Evolutionary conservation across 768 basidiomycete species (phyloP).

Genomic region (Leucocoprinus birnbaumii): DNA sequence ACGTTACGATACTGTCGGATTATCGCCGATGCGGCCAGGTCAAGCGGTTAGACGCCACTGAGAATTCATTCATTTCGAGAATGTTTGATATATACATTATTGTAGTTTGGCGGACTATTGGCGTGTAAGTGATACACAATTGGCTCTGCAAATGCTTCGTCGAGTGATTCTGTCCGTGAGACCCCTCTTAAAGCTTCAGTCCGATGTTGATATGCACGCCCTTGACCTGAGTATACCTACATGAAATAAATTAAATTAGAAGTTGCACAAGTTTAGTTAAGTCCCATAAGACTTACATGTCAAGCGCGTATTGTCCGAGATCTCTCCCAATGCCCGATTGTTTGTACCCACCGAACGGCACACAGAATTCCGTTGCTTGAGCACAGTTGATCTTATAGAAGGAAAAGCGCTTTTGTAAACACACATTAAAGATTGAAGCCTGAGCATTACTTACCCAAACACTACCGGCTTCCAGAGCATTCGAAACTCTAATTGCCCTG

Average conservation of each 20-base stretch:
- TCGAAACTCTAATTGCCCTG: slow-evolving; percentile 61
- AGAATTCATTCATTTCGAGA: too few relatives aligned
- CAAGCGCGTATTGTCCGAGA: slow-evolving; percentile 61
- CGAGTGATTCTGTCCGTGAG: not conserved
- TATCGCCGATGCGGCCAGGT: too few relatives aligned
- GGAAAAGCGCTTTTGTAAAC: slow-evolving; percentile 78
- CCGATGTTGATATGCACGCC: slow-evolving; percentile 59
- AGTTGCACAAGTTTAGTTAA: too few relatives aligned
- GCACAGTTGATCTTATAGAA: slow-evolving; percentile 46
- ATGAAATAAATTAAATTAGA: not conserved
- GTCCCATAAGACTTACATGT: slow-evolving; percentile 51
- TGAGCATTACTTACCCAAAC: slow-evolving; percentile 42
- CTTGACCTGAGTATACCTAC: slow-evolving; percentile 57
- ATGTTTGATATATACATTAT: too few relatives aligned
- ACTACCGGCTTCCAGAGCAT: slow-evolving; percentile 66
- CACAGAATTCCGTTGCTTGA: slow-evolving; percentile 39
- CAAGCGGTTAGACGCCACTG: too few relatives aligned
- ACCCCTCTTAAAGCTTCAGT: slow-evolving; percentile 1
- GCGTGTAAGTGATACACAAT: too few relatives aligned
- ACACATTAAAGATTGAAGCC: slow-evolving; percentile 55
- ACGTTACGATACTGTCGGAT: too few relatives aligned
- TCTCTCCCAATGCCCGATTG: slow-evolving; percentile 72
- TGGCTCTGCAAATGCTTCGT: too few relatives aligned
- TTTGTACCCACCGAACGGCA: slow-evolving; percentile 76
- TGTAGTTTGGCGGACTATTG: too few relatives aligned